These are phyloP conservation scores for Eimeria maxima DNA, from an alignment of 169 alveolate genomes.

Conservation along the genomic window DNA sequence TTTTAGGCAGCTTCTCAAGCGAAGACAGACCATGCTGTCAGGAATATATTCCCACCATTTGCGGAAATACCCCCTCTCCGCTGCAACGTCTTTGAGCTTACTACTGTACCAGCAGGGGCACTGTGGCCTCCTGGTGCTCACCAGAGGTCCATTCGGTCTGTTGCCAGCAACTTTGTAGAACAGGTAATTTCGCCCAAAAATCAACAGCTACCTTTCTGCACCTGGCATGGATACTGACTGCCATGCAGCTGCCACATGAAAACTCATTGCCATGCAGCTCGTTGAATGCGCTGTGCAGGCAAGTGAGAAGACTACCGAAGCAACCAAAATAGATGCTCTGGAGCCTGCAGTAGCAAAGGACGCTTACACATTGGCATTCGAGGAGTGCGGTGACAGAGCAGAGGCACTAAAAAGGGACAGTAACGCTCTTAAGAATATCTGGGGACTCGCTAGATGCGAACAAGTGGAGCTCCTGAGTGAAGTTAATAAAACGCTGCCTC, in stretches of 20 bases:
- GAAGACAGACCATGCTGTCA: background rate
- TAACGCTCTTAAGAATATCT: conserved; percentile 13
- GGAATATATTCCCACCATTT: conserved; percentile 38
- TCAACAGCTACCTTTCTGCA: background rate
- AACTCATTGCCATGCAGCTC: background rate
- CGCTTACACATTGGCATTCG: background rate
- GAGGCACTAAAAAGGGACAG: background rate
- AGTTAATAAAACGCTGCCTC: conserved; percentile 13
- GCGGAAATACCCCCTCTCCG: conserved; percentile 42
- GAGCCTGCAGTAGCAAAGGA: background rate
- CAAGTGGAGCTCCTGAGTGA: conserved; percentile 25
- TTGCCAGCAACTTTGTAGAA: background rate
- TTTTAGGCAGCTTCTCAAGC: conserved; percentile 45
- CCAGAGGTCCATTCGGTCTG: background rate
- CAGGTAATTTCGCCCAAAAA: background rate
- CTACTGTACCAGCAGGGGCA: background rate
- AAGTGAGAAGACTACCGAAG: background rate
- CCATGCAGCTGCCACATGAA: background rate
- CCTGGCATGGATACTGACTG: background rate
- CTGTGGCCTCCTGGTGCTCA: conserved; percentile 62
- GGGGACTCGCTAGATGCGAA: conserved; percentile 34
- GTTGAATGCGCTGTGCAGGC: background rate
- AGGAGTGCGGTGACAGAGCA: conserved; percentile 13
- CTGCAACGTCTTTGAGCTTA: background rate
- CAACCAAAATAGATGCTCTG: background rate